Evolutionary conservation across 2,329 filamentous ascomycete genomes (phyloP), one percentile per base, ranked within the genome.

Genomic region (Claviceps pazoutovae): DNA sequence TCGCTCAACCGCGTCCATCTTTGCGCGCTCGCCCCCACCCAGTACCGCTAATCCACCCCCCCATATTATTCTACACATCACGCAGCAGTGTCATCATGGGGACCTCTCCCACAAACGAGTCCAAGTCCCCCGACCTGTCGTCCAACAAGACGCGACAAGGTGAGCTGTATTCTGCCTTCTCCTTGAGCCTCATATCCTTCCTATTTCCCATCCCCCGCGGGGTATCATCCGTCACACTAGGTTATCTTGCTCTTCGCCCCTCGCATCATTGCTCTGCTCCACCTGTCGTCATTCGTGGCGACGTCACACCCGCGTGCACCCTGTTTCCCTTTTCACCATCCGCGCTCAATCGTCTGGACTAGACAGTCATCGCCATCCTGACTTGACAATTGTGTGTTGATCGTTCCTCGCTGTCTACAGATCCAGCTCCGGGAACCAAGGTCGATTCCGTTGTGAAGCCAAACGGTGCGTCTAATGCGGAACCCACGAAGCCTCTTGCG

Each of bases 401-500:
- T 50, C 41, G 45, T 53, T 50, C 51, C 53, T 49, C 38, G n/a
- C 37, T 21, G 8, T 17, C 30, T 54, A 51, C 58, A 76, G 73
- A 71, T 57, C 61, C 66, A 55, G 64, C 66, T 58, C 59, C 70
- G 58, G 72, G 74, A 61, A 64, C 69, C 59, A 79, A 78, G 62
- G 57, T 63, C 63, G 74, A 75, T 59, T 62, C 62, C 42, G 57
- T 65, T 53, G 61, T 68, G 57, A 79, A 79, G 64, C 57, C 68
- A 56, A 77, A 83, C 61, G 61, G 63, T 54, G 60, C 69, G 58
- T 66, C 74, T 60, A 78, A 78, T 73, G 72, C 73, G 66, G 80
- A 84, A 64, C 66, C 70, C 51, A 72, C 80, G 61, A 80, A 80
- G 69, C 80, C 83, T 52, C 76, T 88, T 62, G 82, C 83, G 58